Base-by-base conservation (phyloP, 2,329 filamentous ascomycete genomes). In the Phialophora verrucosa region DNA sequence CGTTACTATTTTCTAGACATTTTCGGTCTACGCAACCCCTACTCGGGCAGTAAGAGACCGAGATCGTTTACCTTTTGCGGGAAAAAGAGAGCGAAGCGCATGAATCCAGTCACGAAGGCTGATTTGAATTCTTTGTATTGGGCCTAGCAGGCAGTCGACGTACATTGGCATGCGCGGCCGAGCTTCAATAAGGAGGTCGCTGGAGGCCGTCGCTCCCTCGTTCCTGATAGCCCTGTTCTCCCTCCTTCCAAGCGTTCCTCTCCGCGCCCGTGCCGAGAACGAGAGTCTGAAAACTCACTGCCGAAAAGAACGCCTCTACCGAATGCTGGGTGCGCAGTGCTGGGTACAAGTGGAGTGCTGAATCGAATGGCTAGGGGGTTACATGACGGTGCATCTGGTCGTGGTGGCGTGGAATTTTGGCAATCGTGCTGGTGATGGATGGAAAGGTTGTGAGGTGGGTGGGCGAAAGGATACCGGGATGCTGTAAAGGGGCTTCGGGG, bases 321-420 rank as follows among this genome's bases (percentile, higher is more conserved):
- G 62, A 51, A 70, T 70, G 68, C 68, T 69, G 68, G 57, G 63
- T 66, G 47, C 20, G 23, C 20, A 50, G 58, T 53, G 44, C 58
- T 61, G 59, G 59, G 59, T 61, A 61, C 62, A 57, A 42, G 59
- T 68, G 65, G 29, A 38, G 68, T 65, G 65, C 59, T 70, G 63
- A 65, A 60, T 66, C 61, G 63, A 64, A 44, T 66, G 53, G 32
- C 51, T 65, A 62, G 70, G 69, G 70, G 70, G 68, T 70, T 72
- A 72, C 70, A 72, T 71, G 70, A 72, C 57, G 68, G 70, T 70
- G 70, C 62, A 72, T 72, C 70, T 72, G 65, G 53, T 64, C 54
- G 53, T 55, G 76, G 74, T 69, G 74, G 76, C 32, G 75, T 73
- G 47, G 77, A 77, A 17, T 76, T 76, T 65, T 69, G 56, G 60